phyloP scores from a whole-genome alignment of 2,329 filamentous ascomycete species.

The Mariannaea sp. region DNA sequence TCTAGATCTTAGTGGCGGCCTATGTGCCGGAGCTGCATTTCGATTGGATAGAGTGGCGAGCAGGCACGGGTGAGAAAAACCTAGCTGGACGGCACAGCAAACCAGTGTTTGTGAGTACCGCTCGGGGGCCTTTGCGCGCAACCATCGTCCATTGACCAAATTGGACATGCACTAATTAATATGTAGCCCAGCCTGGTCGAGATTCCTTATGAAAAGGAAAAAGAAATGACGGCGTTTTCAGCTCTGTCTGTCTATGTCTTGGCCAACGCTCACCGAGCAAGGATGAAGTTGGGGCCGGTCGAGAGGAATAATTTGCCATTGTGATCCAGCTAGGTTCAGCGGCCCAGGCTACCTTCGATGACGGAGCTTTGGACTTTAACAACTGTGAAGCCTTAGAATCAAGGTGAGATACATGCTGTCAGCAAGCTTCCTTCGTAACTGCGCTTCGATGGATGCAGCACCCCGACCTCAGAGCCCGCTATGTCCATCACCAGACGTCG shows the following conservation, averaged over 20 bases:
- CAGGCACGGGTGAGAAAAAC: constrained; percentile 2
- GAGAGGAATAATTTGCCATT: constrained; percentile 5
- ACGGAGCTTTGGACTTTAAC: too few species aligned
- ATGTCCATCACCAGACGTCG: neutral
- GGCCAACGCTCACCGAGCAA: constrained; percentile 1
- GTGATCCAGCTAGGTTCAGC: too few species aligned
- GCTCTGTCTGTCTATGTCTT: constrained; percentile 12
- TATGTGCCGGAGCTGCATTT: too few species aligned
- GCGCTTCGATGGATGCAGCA: too few species aligned
- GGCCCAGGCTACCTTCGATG: too few species aligned
- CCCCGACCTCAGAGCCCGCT: neutral
- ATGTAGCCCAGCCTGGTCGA: constrained; percentile 10
- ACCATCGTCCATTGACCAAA: constrained; percentile 13
- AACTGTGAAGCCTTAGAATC: too few species aligned
- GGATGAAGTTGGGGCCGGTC: neutral
- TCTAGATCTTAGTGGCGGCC: constrained; percentile 33
- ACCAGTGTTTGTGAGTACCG: constrained; percentile 13
- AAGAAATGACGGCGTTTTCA: constrained; percentile 24
- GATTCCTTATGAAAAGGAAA: constrained; percentile 16
- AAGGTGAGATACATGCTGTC: too few species aligned
- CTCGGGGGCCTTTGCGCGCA: constrained; percentile 22
- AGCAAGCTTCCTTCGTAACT: too few species aligned
- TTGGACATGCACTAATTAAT: constrained; percentile 14
- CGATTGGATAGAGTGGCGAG: neutral
- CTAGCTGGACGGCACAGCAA: constrained; percentile 9